Base-by-base conservation (phyloP, 495 filamentous ascomycete genomes). In the Polyplosphaeria fusca region DNA sequence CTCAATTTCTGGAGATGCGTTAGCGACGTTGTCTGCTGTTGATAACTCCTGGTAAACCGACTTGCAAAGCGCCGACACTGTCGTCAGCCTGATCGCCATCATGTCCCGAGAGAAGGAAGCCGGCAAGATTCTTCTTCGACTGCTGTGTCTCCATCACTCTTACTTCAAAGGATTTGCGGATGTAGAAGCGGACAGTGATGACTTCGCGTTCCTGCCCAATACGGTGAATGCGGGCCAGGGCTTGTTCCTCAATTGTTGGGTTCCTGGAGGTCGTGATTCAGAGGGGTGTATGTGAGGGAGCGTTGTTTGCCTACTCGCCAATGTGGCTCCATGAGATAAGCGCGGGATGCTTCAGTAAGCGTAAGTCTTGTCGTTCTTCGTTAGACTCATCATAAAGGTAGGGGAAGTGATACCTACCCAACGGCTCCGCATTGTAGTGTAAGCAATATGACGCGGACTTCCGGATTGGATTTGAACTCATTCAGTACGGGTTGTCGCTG, bases 301-400 rank as follows among this genome's bases (percentile, higher is more conserved):
- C 4, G 47, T 4, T 4, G 27, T 16, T n/a, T n/a, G 30, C 14
- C 7, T 35, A 35, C 52, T 14, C 20, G 40, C 56, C 52, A 55
- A 20, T 64, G 61, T 24, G 61, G 60, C 30, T 63, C 60, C 48
- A 63, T 55, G 38, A 63, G 40, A 25, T 58, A 63, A 4, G 49
- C 60, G 5, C 60, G 46, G 11, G 60, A 63, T 24, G 60, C 60
- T 19, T 49, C 60, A 20, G 60, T 63, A 11, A 63, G 30, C 13
- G 43, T 53, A 12, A 60, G 47, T 35, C 30, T 14, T 35, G 30
- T 35, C 30, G 26, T 27, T 12, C 3, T 30, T 11, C 23, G 37
- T 23, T 18, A 50, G 26, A n/a, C 20, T 37, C 19, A 11, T 50
- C 2, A 7, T 9, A 7, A 3, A 32, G 24, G 5, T 58, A 20